These are phyloP conservation scores for Trichoderma virens DNA, from an alignment of 495 filamentous ascomycete genomes.

Conservation along the genomic window DNA sequence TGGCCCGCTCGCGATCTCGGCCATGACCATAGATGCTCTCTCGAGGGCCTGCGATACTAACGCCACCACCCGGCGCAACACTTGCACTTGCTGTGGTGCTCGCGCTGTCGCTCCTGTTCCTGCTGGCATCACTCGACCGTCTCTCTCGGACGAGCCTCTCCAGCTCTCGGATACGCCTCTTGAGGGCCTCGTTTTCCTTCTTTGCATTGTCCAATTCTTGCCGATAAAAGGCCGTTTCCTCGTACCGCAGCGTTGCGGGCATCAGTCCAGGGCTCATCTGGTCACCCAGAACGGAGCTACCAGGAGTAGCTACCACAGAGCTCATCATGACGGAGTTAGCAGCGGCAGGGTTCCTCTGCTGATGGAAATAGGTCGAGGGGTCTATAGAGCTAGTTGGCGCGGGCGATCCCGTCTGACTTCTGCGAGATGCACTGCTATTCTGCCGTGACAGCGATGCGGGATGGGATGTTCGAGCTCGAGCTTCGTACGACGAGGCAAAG, in stretches of 20 bases:
- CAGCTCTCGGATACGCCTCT: conserved; percentile 64
- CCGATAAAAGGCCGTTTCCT: conserved; percentile 61
- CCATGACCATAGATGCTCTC: conserved; percentile 13
- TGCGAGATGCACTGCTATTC: conserved; percentile 36
- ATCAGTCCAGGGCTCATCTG: conserved; percentile 39
- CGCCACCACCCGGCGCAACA: conserved; percentile 15
- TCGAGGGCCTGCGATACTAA: conserved; percentile 24
- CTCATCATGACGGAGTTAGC: conserved; percentile 8
- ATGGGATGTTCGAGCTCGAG: conserved; percentile 26
- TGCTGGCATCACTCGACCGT: conserved; percentile 35
- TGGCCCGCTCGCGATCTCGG: conserved; percentile 21
- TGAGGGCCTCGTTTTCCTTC: conserved; percentile 72
- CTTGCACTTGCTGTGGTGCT: conserved; percentile 28
- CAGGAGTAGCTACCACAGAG: conserved; percentile 24
- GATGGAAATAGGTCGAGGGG: conserved; percentile 25
- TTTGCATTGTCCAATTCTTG: conserved; percentile 66
- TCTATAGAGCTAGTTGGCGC: conserved; percentile 21
- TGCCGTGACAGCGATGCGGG: conserved; percentile 33
- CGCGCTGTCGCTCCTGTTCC: conserved; percentile 30
- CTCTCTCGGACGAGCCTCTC: conserved; percentile 47
- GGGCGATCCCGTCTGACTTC: conserved; percentile 34
- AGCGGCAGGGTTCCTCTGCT: conserved; percentile 10
- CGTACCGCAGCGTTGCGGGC: conserved; percentile 53
- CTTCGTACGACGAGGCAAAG: conserved; percentile 23
- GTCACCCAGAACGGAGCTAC: conserved; percentile 13